Conservation (phyloP, 2,329 filamentous ascomycete genomes). For the Cercospora zeina region DNA sequence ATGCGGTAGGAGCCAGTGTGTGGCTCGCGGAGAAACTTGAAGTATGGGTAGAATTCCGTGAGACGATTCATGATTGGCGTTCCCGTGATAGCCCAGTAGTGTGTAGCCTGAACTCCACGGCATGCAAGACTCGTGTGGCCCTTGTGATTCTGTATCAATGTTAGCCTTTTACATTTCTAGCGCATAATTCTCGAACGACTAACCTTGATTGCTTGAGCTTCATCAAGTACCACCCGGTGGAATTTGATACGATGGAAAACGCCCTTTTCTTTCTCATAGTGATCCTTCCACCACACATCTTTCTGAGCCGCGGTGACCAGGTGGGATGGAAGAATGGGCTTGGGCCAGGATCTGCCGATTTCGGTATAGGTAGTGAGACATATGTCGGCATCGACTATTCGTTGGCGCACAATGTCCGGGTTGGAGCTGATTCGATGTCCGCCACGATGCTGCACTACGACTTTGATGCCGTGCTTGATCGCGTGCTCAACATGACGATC, state of each 20-base stretch:
- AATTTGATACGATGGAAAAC: slow-evolving; percentile 47
- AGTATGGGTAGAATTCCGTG: slow-evolving; percentile 44
- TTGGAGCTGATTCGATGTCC: slow-evolving; percentile 20
- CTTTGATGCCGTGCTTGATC: slow-evolving; percentile 29
- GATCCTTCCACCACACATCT: slow-evolving; percentile 43
- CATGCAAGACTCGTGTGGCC: slow-evolving; percentile 50
- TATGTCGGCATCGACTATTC: slow-evolving; percentile 32
- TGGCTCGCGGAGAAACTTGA: slow-evolving; percentile 49
- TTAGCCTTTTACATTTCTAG: not conserved
- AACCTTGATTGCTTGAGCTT: slow-evolving; percentile 90
- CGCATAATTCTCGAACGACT: slow-evolving; percentile 25
- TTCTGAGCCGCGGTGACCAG: slow-evolving; percentile 44
- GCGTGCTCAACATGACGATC: slow-evolving; percentile 13
- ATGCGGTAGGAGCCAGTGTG: slow-evolving; percentile 45
- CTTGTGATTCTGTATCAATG: slow-evolving; percentile 44
- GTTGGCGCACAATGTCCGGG: slow-evolving; percentile 10
- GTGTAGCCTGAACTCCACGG: slow-evolving; percentile 43
- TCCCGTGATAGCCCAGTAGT: slow-evolving; percentile 49
- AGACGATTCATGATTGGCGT: slow-evolving; percentile 45
- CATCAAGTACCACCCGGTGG: slow-evolving; percentile 71
- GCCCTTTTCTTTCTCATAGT: slow-evolving; percentile 41
- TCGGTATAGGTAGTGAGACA: slow-evolving; percentile 49
- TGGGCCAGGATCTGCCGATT: slow-evolving; percentile 47
- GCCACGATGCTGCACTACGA: slow-evolving; percentile 26
- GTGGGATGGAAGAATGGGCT: slow-evolving; percentile 42